Percentiles rank a stretch among this genome's conserved stretches.
Conservation (phyloP, 169 alveolate genomes). For the Eimeria acervulina region DNA sequence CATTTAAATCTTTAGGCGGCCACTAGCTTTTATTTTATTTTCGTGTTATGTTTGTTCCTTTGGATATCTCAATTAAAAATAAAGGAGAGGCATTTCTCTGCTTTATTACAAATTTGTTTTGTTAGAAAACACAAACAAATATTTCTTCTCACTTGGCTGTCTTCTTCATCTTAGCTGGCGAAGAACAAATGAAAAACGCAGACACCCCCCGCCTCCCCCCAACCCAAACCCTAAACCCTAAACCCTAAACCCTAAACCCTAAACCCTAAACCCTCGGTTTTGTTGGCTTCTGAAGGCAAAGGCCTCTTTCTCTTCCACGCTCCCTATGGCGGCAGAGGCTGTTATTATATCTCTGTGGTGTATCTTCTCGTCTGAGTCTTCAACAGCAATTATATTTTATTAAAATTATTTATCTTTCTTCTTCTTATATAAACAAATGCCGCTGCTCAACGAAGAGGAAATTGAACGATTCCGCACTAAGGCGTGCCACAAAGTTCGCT, state of each 20-base stretch:
- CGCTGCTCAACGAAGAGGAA: constrained; percentile 39
- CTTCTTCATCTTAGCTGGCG: not conserved
- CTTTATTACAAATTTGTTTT: not conserved
- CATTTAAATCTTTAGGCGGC: too few species aligned
- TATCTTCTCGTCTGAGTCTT: not conserved
- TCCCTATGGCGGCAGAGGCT: not conserved
- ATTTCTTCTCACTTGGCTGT: not conserved
- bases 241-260: constrained; percentile 53
- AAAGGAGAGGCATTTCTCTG: not conserved
- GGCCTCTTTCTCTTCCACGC: not conserved
- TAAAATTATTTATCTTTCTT: not conserved
- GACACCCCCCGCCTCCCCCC: not conserved
- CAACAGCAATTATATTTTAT: not conserved
- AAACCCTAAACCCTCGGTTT: constrained; percentile 17
- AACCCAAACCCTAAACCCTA: not conserved
- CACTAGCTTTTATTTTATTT: too few species aligned
- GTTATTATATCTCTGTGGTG: not conserved
- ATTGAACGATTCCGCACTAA: constrained; percentile 44
- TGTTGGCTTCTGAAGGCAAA: not conserved
- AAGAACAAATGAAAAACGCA: not conserved
- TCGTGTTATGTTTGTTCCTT: too few species aligned
- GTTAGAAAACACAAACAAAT: not conserved
- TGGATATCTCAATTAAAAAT: too few species aligned
- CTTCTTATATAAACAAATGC: not conserved
- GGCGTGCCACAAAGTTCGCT: constrained; percentile 3